Evolutionary conservation across 768 basidiomycete species (phyloP), one percentile per base, ranked within the genome.

Genomic region (Udeniomyces megalosporus): DNA sequence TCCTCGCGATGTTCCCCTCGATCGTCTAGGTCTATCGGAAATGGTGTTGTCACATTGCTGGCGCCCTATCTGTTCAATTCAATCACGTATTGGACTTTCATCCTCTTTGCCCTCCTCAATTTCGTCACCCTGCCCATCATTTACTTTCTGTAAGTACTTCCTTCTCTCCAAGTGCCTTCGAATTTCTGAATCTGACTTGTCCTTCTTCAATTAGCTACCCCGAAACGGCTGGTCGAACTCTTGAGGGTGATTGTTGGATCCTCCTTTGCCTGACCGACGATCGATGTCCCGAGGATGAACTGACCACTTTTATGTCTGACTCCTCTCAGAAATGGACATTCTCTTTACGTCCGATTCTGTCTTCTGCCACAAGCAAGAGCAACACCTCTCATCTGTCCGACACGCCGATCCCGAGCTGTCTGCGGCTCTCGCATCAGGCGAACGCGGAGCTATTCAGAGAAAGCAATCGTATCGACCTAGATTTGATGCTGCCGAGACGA

Each of bases 31-130:
- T 49, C 48, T n/a, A 48, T 55, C 44, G 67, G 67, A 38, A 68
- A 68, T 51, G 67, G 65, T 7, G 51, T 66, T 34, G 59, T 66
- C n/a, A 68, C 58, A 0, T 62, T 60, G 46, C 62, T 68, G 50
- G 65, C 67, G 4, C 67, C 67, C 5, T 68, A 66, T 65, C 45
- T 68, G 49, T 68, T 67, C 61, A 63, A 65, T 28, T 63, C 62
- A 28, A 61, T 68, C 61, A 34, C 24, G 5, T 62, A 31, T 31
- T 57, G 56, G 50, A 46, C 62, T 14, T 64, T 64, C 62, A 50
- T 64, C 29, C 44, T 64, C 31, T 64, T 64, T 28, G 62, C 29
- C 5, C 2, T 57, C 14, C 49, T 64, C 49, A 64, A 51, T n/a
- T 51, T 64, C 38, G n/a, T 14, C 31, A 52, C 56, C 6, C 34